Evolutionary conservation across 225 moss, liverwort and hornwort species (phyloP).

Genomic region (Straminergon stramineum): DNA sequence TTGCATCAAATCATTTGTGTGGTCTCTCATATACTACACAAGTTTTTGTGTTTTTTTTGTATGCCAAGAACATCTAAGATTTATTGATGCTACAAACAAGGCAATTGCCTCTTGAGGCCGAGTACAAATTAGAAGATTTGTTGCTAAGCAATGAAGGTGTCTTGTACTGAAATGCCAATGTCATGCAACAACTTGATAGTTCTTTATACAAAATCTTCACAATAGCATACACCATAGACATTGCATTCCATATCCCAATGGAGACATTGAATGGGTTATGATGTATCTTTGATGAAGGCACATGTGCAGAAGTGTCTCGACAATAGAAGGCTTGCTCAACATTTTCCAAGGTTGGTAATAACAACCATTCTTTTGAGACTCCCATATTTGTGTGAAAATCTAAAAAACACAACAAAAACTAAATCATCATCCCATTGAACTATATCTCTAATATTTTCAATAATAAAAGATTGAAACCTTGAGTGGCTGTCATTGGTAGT

Average conservation of each 20-base stretch:
- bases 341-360: rapidly evolving
- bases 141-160: not conserved
- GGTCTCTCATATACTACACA: not conserved
- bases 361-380: not conserved
- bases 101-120: rapidly evolving
- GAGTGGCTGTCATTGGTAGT: rapidly evolving
- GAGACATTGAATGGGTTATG: rapidly evolving
- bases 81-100: rapidly evolving
- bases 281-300: not conserved
- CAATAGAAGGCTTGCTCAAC: not conserved
- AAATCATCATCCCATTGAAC: not conserved
- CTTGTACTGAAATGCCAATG: rapidly evolving
- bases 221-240: rapidly evolving
- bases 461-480: not conserved
- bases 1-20: not conserved
- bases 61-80: rapidly evolving
- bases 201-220: rapidly evolving
- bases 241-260: rapidly evolving
- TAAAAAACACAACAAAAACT: not conserved
- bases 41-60: not conserved
- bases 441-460: not conserved
- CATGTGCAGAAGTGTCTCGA: rapidly evolving
- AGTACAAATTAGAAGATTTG: rapidly evolving
- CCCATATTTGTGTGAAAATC: not conserved
- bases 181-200: rapidly evolving